Evolutionary conservation across 495 filamentous ascomycete species (phyloP), one percentile per base, ranked within the genome.

Genomic region (Lasiosphaeria ovina): DNA sequence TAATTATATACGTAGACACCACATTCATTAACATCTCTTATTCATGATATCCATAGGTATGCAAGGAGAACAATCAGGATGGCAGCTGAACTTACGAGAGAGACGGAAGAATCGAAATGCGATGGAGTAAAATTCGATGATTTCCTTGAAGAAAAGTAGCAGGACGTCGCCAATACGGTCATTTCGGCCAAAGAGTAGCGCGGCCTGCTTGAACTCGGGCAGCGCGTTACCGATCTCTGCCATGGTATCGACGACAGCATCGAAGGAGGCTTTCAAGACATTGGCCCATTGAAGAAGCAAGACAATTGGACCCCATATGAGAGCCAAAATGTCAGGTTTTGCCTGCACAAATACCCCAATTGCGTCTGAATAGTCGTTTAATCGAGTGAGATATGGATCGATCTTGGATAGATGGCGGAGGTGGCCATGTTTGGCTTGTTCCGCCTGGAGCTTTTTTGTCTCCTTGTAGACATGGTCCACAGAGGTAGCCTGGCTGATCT

Each of bases 141-240:
- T 67, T 54, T 75, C 71, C 44, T 64, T 35, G 51, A 63, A 75
- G 54, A 75, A 69, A n/a, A 75, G 64, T 45, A 45, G 56, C 31
- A 75, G 52, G 34, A 66, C 62, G 51, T 62, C 34, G 34, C 63
- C 64, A 31, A 75, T 49, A 1, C 40, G 35, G 2, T 50, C 54
- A 60, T 44, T 68, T 4, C 54, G 35, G 0, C 47, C 7, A 33
- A 58, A 58, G 3, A 58, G 14, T 17, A 35, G 12, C 11, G 35
- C 17, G 32, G 17, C 17, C 10, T 31, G 8, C 14, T 33, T 50
- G 48, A 58, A 58, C 24, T 51, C 14, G 44, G 65, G 65, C 14
- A 68, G 35, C 17, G 47, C 14, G 31, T 55, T 24, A 8, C 65
- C 65, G 32, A 65, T 58, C n/a, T 60, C 35, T 17, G 40, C 59